Evolutionary conservation across 83 land plant species (phyloP), one percentile per base, ranked within the genome.

Genomic region (Picea mariana): DNA sequence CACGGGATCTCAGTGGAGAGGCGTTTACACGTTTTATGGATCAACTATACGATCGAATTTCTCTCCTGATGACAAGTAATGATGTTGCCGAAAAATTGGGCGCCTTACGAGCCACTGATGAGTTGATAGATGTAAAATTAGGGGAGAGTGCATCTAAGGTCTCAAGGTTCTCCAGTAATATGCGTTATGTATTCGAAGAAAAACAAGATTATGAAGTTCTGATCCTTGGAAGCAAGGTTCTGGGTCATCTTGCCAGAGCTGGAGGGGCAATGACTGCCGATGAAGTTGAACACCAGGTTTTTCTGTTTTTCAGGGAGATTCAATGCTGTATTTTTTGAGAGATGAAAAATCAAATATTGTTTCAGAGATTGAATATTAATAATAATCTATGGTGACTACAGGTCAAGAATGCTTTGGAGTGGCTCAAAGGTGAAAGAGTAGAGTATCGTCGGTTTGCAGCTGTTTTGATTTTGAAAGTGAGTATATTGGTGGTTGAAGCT

Each of bases 241-340:
- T 98, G 61, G 99, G 99, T 9, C 99, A 93, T 87, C 87, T 98
- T 68, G 99, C 95, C 18, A 83, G 89, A 34, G 91, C 96, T 81
- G 99, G 98, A 21, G 99, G 99, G n/a, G 93, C 99, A 16, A 96
- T 95, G 91, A 95, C 99, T 31, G 97, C 99, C 1, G 99, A 98
- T 83, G 97, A 97, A 81, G 99, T 96, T 47, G 99, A 96, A 69
- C 87, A 81, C 42, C 99, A 96, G 94, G 99, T 98, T 49, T 64
- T 84, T 83, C 59, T 71, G 18, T 34, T 80, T 83, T 79, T 81
- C 34, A 79, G 24, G 20, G 80, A 5, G 16, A 47, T 20, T 26
- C 23, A 13, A 24, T 67, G 49, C 42, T 83, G 18, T 71, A 17
- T 62, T 52, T 9, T 23, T 78, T 82, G 63, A 58, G 42, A 20